Evolutionary conservation across 257 asterid species (phyloP).

Genomic region (Scutellaria barbata): DNA sequence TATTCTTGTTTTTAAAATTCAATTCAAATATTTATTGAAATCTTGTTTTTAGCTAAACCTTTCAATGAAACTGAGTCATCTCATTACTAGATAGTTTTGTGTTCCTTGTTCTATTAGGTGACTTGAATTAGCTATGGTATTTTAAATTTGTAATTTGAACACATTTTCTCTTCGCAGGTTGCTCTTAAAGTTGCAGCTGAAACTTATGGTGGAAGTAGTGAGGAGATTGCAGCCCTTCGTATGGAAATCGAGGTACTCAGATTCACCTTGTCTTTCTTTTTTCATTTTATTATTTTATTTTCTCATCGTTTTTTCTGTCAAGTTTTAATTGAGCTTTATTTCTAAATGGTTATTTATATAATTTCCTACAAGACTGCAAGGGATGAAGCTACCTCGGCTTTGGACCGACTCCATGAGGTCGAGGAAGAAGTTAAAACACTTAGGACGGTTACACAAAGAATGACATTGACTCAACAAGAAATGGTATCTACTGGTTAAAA

Average conservation of each 20-base stretch:
- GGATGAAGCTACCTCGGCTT: constrained; percentile 72
- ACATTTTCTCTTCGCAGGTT: constrained; percentile 51
- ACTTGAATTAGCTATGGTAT: not conserved
- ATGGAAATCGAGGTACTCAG: constrained; percentile 79
- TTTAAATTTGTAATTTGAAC: constrained; percentile 24
- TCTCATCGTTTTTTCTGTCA: not conserved
- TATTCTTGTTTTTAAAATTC: too few relatives aligned
- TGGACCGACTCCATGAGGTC: constrained; percentile 61
- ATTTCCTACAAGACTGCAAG: constrained; percentile 59
- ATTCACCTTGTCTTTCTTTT: constrained; percentile 24
- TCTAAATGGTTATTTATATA: constrained; percentile 14
- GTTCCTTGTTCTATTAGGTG: constrained; percentile 21
- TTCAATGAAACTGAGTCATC: not conserved
- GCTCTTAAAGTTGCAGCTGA: constrained; percentile 86
- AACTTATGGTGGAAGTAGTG: constrained; percentile 73
- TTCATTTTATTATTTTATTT: not conserved
- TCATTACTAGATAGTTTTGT: not conserved
- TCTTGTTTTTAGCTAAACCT: too few relatives aligned
- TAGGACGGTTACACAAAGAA: constrained; percentile 60
- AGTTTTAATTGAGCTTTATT: not conserved
- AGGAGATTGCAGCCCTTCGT: constrained; percentile 70
- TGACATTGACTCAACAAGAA: constrained; percentile 78
- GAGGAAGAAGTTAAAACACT: constrained; percentile 64
- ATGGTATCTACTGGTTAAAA: constrained; percentile 59
- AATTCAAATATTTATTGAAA: too few relatives aligned